Conservation (phyloP, 2,329 filamentous ascomycete genomes). For the Teratosphaeria gauchensis region DNA sequence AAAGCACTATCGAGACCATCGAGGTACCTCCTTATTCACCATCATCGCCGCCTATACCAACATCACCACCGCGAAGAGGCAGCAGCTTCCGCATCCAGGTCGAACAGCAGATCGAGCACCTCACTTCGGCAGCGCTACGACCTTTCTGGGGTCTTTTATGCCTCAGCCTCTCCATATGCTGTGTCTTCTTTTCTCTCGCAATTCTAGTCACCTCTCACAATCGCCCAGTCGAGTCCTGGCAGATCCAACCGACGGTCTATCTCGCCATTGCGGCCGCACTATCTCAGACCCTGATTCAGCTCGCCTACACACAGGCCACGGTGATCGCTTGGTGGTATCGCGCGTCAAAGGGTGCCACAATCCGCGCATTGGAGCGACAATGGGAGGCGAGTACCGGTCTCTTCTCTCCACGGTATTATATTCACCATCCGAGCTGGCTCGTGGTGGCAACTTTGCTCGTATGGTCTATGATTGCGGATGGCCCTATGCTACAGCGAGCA, state of each 20-base stretch:
- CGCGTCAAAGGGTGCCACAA: constrained; percentile 5
- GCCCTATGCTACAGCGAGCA: constrained; percentile 7
- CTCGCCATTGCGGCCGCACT: constrained; percentile 9
- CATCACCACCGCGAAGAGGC: background rate
- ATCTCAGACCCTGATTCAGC: constrained; percentile 2
- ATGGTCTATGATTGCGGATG: constrained; percentile 4
- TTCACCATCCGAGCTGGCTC: constrained; percentile 1
- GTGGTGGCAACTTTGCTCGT: constrained; percentile 2
- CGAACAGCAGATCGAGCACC: background rate
- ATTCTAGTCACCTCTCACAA: constrained; percentile 8
- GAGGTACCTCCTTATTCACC: background rate
- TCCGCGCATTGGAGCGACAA: constrained; percentile 3
- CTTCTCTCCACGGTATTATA: constrained; percentile 1
- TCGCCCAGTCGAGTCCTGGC: constrained; percentile 4
- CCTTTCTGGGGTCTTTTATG: background rate
- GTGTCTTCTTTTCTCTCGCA: constrained; percentile 7
- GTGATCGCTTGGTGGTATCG: constrained; percentile 7
- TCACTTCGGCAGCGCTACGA: background rate
- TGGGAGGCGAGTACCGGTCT: constrained; percentile 6
- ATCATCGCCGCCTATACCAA: no score
- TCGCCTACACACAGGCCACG: constrained; percentile 5
- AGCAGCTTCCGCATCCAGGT: background rate
- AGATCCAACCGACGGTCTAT: constrained; percentile 8
- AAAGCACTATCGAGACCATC: background rate
- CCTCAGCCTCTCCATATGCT: constrained; percentile 1